Evolutionary conservation across 108 stramenopile genomes (phyloP).

Genomic region (Cyclotella cryptica): DNA sequence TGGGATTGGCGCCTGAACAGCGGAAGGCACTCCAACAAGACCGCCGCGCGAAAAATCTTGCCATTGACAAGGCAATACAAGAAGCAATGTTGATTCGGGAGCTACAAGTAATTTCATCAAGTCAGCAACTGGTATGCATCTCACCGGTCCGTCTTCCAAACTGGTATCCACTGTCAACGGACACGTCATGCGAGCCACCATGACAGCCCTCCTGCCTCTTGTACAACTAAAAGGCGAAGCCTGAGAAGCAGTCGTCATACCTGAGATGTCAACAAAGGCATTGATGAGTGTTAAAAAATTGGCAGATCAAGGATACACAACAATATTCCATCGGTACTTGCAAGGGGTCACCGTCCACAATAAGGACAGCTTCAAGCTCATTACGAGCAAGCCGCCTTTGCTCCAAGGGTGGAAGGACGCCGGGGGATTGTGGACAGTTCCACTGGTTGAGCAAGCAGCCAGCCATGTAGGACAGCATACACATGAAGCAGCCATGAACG

Average conservation of each 20-base stretch:
- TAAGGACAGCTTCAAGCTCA: background rate
- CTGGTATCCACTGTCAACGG: background rate
- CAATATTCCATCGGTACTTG: constrained; percentile 15
- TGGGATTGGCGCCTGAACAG: background rate
- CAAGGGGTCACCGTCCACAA: constrained; percentile 17
- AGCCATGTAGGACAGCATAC: background rate
- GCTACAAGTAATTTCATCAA: background rate
- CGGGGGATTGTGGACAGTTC: constrained; percentile 4
- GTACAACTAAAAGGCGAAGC: background rate
- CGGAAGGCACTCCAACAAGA: background rate
- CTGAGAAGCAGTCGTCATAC: background rate
- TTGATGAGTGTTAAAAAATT: constrained; percentile 22
- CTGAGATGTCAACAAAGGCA: background rate
- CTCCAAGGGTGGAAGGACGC: constrained; percentile 16
- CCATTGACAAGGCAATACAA: background rate
- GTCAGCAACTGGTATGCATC: background rate
- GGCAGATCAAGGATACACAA: constrained; percentile 18
- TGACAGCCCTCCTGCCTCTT: constrained; percentile 2
- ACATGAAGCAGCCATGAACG: background rate
- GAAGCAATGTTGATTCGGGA: constrained; percentile 15
- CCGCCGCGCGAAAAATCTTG: background rate
- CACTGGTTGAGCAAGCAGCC: background rate
- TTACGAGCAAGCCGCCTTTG: background rate
- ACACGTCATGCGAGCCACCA: constrained; percentile 3
- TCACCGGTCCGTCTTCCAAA: constrained; percentile 11